These are phyloP conservation scores for Amborella trichopoda DNA, from an alignment of 164 flowering plant species.

Conservation along the genomic window DNA sequence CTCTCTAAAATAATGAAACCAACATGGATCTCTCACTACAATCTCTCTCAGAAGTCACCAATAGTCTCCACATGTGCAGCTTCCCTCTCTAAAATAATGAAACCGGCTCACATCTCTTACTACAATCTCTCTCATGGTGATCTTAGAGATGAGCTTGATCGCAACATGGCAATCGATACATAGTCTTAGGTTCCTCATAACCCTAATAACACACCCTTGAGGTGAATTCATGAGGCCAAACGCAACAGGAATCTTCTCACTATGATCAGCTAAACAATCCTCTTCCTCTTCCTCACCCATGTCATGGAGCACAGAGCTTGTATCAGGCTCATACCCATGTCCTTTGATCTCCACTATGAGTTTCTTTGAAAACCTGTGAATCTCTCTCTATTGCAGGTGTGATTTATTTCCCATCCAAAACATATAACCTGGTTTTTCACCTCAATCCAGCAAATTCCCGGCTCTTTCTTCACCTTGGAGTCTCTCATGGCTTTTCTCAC, in stretches of 20 bases:
- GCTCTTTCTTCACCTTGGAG: slow-evolving; percentile 57
- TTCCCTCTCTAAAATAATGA: slow-evolving; percentile 63
- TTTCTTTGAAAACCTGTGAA: slow-evolving; percentile 37
- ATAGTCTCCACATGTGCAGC: slow-evolving; percentile 64
- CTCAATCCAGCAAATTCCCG: slow-evolving; percentile 77
- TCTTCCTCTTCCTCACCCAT: slow-evolving; percentile 61
- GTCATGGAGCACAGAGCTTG: slow-evolving; percentile 41
- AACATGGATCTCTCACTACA: too few species aligned
- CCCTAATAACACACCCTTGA: slow-evolving; percentile 33
- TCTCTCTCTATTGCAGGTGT: slow-evolving; percentile 38
- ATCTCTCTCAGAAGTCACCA: too few species aligned
- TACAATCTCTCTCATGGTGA: slow-evolving; percentile 40
- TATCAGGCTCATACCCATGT: slow-evolving; percentile 45
- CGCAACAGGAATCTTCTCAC: slow-evolving; percentile 64
- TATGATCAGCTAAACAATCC: slow-evolving; percentile 40
- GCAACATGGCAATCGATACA: slow-evolving; percentile 64
- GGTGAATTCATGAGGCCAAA: slow-evolving; percentile 47
- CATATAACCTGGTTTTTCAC: slow-evolving; percentile 50
- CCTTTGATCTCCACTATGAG: slow-evolving; percentile 33
- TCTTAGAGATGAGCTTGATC: slow-evolving; percentile 39
- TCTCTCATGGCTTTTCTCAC: slow-evolving; percentile 54
- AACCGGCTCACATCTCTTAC: slow-evolving; percentile 61
- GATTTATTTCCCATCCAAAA: slow-evolving; percentile 40
- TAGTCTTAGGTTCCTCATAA: slow-evolving; percentile 68
- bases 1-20: too few species aligned